Evolutionary conservation across 116 monocot genomes (phyloP), one percentile per base, ranked within the genome.

Genomic region (Papilionanthe hybrid): DNA sequence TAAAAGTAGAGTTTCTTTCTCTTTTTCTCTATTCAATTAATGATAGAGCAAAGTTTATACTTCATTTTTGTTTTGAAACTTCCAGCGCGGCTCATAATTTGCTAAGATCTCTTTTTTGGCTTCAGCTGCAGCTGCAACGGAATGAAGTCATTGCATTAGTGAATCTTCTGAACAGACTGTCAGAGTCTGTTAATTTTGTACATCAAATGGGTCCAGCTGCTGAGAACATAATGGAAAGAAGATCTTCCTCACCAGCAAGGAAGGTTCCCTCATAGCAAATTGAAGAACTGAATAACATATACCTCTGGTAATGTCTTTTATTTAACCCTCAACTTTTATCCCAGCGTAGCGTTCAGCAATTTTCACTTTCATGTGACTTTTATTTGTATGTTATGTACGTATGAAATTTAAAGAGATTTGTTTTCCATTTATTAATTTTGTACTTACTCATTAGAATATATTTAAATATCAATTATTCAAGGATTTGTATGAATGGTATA

Each of bases 91-190:
- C 22, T 1, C 9, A 27, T 68, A 17, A 5, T 69, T 17, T 32
- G 37, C 37, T 25, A 65, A 65, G 2, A 22, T 27, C 18, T 53
- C 53, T 69, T 69, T 0, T 43, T 73, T 10, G 44, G 20, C 4
- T 73, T 73, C 88, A 90, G 90, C 49, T 94, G 79, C 94, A 93
- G 85, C 80, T 98, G 80, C 98, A 98, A 48, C 81, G 94, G 75
- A 94, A 98, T 83, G 98, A 98, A 90, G 98, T 93, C 32, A 98
- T 98, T 44, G 98, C 98, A n/a, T 84, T 98, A 50, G 77, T 87
- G 23, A 98, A 98, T 82, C 93, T 98, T 87, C 85, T 97, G 22
- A 89, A 97, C 81, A 83, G 92, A 81, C 86, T 97, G 0, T 93
- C 96, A 0, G 96, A 97, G 63, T 97, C 96, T 17, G 83, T 94